phyloP scores from a whole-genome alignment of 2,329 filamentous ascomycete genomes.

The Talaromyces marneffei region DNA sequence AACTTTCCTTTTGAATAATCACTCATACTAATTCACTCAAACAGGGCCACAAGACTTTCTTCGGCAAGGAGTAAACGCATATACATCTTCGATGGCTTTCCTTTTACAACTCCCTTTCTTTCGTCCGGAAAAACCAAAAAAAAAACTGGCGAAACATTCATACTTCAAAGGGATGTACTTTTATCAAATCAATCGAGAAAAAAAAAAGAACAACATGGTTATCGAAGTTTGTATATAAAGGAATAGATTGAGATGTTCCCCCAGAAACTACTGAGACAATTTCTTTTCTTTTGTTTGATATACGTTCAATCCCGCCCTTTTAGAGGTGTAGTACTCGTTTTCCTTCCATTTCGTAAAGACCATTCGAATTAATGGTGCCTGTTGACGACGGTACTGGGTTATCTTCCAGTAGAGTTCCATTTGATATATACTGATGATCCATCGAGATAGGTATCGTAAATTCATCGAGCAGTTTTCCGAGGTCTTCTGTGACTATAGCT shows the following conservation, averaged over 20 bases:
- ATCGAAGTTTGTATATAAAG: slow-evolving; percentile 16
- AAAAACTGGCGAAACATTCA: too few relatives aligned
- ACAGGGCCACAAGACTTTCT: slow-evolving; percentile 62
- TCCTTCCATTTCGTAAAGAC: too few relatives aligned
- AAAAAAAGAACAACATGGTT: slow-evolving; percentile 3
- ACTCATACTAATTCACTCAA: slow-evolving; percentile 18
- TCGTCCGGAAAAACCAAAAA: neutral
- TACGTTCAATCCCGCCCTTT: neutral
- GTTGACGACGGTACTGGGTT: too few relatives aligned
- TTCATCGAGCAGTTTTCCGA: neutral
- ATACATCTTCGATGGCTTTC: slow-evolving; percentile 11
- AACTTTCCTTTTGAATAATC: slow-evolving; percentile 19
- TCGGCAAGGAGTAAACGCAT: slow-evolving; percentile 29
- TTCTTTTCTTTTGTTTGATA: slow-evolving; percentile 6
- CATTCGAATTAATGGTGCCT: too few relatives aligned
- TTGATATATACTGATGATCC: too few relatives aligned
- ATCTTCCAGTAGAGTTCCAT: too few relatives aligned
- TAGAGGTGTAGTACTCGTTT: too few relatives aligned
- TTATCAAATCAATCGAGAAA: slow-evolving; percentile 39
- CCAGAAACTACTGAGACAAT: neutral
- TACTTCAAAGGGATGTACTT: slow-evolving; percentile 8
- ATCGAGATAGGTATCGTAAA: too few relatives aligned
- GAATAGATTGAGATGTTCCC: slow-evolving; percentile 1
- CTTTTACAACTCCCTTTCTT: neutral
- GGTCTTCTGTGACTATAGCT: neutral